These are phyloP conservation scores for Talaromyces amestolkiae DNA, from an alignment of 2,329 filamentous ascomycete genomes.

Conservation along the genomic window DNA sequence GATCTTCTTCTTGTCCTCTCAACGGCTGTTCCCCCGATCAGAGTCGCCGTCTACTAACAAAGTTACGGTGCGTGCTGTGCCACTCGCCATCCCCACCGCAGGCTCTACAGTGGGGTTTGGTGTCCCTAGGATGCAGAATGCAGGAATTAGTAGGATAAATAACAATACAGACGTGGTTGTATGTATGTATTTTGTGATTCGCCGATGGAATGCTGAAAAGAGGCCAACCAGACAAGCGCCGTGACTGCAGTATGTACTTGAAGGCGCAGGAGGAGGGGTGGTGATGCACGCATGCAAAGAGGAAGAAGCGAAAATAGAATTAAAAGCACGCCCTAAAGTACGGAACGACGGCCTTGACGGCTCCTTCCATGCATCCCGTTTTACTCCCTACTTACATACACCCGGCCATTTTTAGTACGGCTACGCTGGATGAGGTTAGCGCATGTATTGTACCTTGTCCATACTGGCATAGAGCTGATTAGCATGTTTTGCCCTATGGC, in stretches of 20 bases:
- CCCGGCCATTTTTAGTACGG: not conserved
- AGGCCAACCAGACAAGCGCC: not conserved
- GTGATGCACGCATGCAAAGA: not conserved
- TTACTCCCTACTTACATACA: not conserved
- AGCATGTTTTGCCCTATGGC: not conserved
- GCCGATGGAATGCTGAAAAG: not conserved
- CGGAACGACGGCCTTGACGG: slow-evolving; percentile 10
- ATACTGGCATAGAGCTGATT: not conserved
- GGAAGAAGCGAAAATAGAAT: not conserved
- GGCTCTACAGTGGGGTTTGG: not conserved
- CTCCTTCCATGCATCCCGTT: slow-evolving; percentile 6
- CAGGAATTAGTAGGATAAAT: not conserved
- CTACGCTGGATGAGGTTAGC: not conserved
- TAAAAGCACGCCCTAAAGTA: slow-evolving; percentile 12
- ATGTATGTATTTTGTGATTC: not conserved
- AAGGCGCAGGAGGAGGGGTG: not conserved
- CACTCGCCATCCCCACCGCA: not conserved
- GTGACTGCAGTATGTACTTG: not conserved
- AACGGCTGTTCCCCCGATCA: not conserved
- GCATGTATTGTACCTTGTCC: not conserved
- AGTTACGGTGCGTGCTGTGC: slow-evolving; percentile 6
- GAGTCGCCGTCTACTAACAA: not conserved
- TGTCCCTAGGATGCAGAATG: not conserved
- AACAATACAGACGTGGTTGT: not conserved
- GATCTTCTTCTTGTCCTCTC: not conserved